These are phyloP conservation scores for Aurantiochytrium sp. DNA, from an alignment of 108 stramenopile genomes.

Conservation along the genomic window DNA sequence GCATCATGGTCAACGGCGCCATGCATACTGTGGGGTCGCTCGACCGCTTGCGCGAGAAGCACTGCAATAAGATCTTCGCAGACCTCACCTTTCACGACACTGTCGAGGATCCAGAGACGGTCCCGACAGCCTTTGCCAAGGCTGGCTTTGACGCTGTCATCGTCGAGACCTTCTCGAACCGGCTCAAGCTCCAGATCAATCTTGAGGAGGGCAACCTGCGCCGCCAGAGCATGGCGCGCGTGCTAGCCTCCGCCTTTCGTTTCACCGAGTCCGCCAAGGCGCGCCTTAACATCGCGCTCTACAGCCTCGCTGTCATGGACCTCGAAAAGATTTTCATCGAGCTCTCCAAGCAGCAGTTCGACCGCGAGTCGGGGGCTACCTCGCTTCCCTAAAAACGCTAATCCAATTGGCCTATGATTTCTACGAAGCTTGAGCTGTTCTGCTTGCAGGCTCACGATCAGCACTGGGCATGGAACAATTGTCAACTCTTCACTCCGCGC, in stretches of 20 bases:
- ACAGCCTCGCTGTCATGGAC: slow-evolving; percentile 1
- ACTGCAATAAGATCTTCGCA: slow-evolving; percentile 4
- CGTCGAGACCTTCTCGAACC: not conserved
- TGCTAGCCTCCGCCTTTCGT: not conserved
- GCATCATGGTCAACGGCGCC: slow-evolving; percentile 64
- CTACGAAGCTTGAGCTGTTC: no score
- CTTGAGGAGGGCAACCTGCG: not conserved
- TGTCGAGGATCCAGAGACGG: not conserved
- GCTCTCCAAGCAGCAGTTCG: not conserved
- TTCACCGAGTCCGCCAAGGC: not conserved
- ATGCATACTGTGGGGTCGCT: slow-evolving; percentile 34
- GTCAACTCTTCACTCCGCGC: no score
- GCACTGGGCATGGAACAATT: no score
- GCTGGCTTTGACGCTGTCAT: not conserved
- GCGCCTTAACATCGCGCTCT: not conserved
- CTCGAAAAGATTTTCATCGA: slow-evolving; percentile 27
- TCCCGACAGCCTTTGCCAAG: not conserved
- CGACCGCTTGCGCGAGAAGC: not conserved
- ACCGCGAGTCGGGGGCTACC: not conserved
- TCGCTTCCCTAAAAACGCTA: no score
- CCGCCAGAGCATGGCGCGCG: not conserved
- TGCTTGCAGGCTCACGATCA: no score
- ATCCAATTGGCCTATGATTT: no score
- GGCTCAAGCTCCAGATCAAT: not conserved
- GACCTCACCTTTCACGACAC: not conserved